Evolutionary conservation across 805 yeast species (phyloP), one percentile per base, ranked within the genome.

Genomic region (Blastobotrys robertii): DNA sequence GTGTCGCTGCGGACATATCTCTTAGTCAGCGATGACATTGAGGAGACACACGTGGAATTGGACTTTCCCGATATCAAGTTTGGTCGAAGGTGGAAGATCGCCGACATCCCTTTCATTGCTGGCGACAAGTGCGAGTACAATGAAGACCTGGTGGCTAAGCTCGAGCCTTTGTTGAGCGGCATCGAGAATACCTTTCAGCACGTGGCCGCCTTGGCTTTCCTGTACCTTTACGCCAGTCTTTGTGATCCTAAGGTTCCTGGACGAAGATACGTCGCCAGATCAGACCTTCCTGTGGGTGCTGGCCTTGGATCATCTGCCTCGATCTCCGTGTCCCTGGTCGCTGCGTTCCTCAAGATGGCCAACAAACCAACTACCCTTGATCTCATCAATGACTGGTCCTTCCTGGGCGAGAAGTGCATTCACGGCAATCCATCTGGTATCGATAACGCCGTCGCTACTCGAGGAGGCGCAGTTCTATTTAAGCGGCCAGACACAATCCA

Each of bases 371-470:
- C 8, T 34, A 34, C 31, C 15, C 32, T 30, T 29, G 43, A 22
- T 32, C 41, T 40, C 30, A 78, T 92, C 47, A 90, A 90, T 50
- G 64, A 69, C 5, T 88, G 95, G 95, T 79, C 97, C 1, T 82
- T 82, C 50, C 70, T 90, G 67, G 97, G 97, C 32, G 98, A 92
- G 61, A 82, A 81, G 58, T 86, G 97, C 58, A 84, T 88, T 52
- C 97, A 90, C 58, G 97, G 97, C 1, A 87, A 84, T 53, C 98
- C 98, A 7, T 81, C 94, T 13, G 98, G 98, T 9, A 86, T 92
- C 42, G 98, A 92, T 60, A 92, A 92, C 57, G 87, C 96, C 0
- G 97, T 90, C 39, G 94, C 97, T 1, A 83, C 96, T 0, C 80
- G 79, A 52, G 98, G 98, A 15, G 97, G 97, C 38, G 97, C 97